These are phyloP conservation scores for Pyrus pyrifolia DNA, from an alignment of 306 rosid genomes.

Conservation along the genomic window DNA sequence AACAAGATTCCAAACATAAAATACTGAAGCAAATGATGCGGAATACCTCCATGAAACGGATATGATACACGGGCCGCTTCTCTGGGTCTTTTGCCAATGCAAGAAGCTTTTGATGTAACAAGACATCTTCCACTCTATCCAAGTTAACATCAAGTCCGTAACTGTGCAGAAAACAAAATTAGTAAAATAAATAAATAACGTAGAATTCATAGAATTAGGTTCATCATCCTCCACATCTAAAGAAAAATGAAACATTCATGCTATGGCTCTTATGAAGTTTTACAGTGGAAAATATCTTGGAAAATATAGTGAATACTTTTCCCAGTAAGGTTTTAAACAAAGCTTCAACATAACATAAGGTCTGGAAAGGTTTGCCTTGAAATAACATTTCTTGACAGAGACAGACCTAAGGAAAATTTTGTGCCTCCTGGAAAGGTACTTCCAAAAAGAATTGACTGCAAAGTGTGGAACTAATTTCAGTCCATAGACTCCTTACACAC, in stretches of 20 bases:
- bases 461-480: not conserved
- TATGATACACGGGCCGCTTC: conserved; percentile 82
- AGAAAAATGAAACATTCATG: not conserved
- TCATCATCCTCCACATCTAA: not conserved
- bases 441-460: not conserved
- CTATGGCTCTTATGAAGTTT: not conserved
- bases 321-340: not conserved
- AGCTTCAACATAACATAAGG: not conserved
- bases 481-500: not conserved
- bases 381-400: not conserved
- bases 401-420: not conserved
- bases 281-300: not conserved
- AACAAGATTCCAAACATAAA: not conserved
- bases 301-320: not conserved
- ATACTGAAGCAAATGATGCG: conserved; percentile 1
- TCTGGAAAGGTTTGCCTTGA: not conserved
- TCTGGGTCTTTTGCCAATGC: conserved; percentile 78
- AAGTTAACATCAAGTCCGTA: conserved; percentile 92
- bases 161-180: conserved; percentile 41
- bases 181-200: not conserved
- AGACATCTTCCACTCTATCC: conserved; percentile 91
- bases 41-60: conserved; percentile 85
- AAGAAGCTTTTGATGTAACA: conserved; percentile 81
- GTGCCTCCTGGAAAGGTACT: not conserved
- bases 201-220: not conserved